Base-by-base conservation (phyloP, 2,329 filamentous ascomycete species). In the Chaetomium sp. region DNA sequence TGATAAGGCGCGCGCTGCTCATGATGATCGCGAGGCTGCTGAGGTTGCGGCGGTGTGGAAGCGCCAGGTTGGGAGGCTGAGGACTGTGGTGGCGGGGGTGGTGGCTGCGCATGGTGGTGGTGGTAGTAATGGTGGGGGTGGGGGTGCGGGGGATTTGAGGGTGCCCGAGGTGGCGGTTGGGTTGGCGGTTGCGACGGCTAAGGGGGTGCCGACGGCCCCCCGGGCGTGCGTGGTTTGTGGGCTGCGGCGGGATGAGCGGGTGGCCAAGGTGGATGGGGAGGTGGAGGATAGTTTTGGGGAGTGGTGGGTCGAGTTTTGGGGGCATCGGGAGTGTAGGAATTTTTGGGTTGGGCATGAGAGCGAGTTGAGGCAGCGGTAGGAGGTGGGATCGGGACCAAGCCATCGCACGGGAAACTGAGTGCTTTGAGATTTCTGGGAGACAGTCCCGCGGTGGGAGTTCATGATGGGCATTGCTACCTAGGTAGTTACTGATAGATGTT, bases 231-330 rank as follows among this genome's bases (percentile, higher is more conserved):
- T 93, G 58, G 80, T 98, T 35, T 98, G 94, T 76, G 94, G 94
- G 0, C 77, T 98, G 69, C 95, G 91, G 78, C 83, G 94, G 68
- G 92, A 97, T 49, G 94, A 98, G 78, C 84, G 94, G 57, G 82
- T 97, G 12, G 76, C 80, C 23, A 92, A 88, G 73, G 85, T 95
- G 38, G 93, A 96, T 72, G 80, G 88, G 60, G 83, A 88, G 29
- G 87, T 96, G 9, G 88, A 94, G 72, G 94, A 98, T 76, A 93
- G 90, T 75, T 97, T 97, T 80, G 93, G 92, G 13, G 94, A 98
- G 79, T 98, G 93, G 92, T 98, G 94, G 94, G 82, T 90, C 50
- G 93, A 97, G 54, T 89, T 94, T 75, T 93, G 92, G 90, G 92
- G 90, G 0, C 90, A 93, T 77, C 81, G 86, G 67, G 85, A 86